Evolutionary conservation across 139 green algal species (phyloP).

Genomic region (Chlorella ohadii): DNA sequence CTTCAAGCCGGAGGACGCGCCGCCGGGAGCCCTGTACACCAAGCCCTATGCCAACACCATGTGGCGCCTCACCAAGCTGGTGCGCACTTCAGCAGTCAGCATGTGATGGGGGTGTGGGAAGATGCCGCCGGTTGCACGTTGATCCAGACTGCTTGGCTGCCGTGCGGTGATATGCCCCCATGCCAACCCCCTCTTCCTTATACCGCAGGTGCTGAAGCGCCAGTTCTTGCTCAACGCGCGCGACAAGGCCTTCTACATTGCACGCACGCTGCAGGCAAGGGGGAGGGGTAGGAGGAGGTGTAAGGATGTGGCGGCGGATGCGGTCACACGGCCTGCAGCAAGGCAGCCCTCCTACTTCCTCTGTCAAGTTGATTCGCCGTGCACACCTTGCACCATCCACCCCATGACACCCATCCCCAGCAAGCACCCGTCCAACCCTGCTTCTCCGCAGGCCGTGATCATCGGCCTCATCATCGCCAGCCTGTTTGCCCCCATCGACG

Average conservation of each 20-base stretch:
- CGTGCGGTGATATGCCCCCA: neutral
- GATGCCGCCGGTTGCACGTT: no score
- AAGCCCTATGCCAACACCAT: conserved; percentile 7
- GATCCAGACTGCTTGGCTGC: neutral
- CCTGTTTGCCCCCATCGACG: conserved; percentile 33
- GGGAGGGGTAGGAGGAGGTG: no score
- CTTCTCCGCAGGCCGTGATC: conserved; percentile 36
- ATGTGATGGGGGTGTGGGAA: no score
- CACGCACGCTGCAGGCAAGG: conserved; percentile 4
- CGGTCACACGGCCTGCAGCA: no score
- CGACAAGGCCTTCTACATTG: conserved; percentile 22
- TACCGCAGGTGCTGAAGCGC: neutral
- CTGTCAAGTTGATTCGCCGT: no score
- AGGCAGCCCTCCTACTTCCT: no score
- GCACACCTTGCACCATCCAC: no score
- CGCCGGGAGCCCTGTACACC: neutral
- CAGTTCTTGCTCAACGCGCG: conserved; percentile 21
- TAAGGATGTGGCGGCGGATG: no score
- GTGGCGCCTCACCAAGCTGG: neutral
- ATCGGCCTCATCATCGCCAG: conserved; percentile 40
- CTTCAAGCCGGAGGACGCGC: neutral
- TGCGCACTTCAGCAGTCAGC: no score
- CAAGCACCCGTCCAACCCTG: neutral
- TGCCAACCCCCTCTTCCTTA: neutral
- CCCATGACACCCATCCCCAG: neutral